Evolutionary conservation across 2,329 filamentous ascomycete genomes (phyloP).

Genomic region (Cadophora sp.): DNA sequence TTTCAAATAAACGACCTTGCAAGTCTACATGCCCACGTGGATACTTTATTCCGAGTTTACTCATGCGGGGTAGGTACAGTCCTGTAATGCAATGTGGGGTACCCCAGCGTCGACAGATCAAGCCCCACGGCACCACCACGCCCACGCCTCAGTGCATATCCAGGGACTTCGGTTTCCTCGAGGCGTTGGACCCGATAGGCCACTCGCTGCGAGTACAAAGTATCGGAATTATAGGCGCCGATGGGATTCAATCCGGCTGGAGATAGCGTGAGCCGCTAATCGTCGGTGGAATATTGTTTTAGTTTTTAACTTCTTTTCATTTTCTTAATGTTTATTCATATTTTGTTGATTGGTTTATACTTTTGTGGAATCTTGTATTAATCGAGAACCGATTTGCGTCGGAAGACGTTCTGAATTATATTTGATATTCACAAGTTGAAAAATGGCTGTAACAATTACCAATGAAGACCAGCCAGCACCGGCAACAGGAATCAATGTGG

Average conservation of each 20-base stretch:
- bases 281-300: not conserved
- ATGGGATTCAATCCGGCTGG: not conserved
- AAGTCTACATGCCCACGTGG: not conserved
- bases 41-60: not conserved
- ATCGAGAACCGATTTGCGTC: not conserved
- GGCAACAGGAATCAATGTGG: conserved; percentile 35
- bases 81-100: conserved; percentile 7
- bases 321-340: too few relatives aligned
- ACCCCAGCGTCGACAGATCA: not conserved
- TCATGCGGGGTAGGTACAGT: conserved; percentile 11
- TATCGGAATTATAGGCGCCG: conserved; percentile 14
- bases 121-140: not conserved
- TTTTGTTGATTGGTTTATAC: too few relatives aligned
- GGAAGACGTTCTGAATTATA: not conserved
- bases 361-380: not conserved
- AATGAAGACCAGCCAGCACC: conserved; percentile 19
- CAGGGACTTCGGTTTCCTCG: not conserved
- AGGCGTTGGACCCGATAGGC: conserved; percentile 9
- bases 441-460: conserved; percentile 18
- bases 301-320: not conserved
- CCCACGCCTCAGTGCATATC: too few relatives aligned
- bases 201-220: not conserved
- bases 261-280: not conserved
- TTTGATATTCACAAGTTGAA: not conserved
- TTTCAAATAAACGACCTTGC: not conserved